Conservation (phyloP, 495 filamentous ascomycete species). For the Pyrenula aspistea region DNA sequence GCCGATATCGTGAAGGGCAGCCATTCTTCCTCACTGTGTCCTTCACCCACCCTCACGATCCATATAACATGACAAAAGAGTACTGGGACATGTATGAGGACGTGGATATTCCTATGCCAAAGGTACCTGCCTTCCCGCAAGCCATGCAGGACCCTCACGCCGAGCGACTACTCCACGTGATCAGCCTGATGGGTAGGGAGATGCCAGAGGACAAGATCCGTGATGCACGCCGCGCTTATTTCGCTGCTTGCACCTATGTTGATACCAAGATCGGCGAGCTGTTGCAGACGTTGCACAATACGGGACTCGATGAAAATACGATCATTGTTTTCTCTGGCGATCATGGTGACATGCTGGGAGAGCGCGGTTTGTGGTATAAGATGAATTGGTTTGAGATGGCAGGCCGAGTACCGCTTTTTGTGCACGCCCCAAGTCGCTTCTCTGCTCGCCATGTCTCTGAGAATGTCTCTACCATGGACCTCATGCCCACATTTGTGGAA, state of each 20-base stretch:
- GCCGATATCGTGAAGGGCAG: constrained; percentile 52
- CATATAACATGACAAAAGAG: constrained; percentile 78
- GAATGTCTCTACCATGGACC: constrained; percentile 77
- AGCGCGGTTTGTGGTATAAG: constrained; percentile 87
- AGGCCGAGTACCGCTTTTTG: constrained; percentile 68
- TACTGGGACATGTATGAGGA: constrained; percentile 83
- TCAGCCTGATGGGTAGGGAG: constrained; percentile 65
- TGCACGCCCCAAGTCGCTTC: constrained; percentile 59
- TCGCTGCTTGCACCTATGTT: constrained; percentile 78
- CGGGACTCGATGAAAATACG: constrained; percentile 65
- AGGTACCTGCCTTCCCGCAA: constrained; percentile 53
- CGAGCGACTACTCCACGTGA: constrained; percentile 65
- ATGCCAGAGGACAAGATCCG: constrained; percentile 70
- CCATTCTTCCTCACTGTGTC: constrained; percentile 85
- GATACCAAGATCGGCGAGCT: constrained; percentile 78
- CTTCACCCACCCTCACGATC: constrained; percentile 84
- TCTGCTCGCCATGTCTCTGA: constrained; percentile 52
- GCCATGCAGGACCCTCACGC: constrained; percentile 75
- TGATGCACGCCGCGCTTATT: constrained; percentile 72
- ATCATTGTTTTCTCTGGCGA: constrained; percentile 82
- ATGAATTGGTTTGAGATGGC: constrained; percentile 85
- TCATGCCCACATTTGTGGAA: constrained; percentile 74
- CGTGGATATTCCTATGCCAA: constrained; percentile 72
- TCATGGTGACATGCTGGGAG: constrained; percentile 87
- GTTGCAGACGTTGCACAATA: constrained; percentile 57